Conservation (phyloP, 179 eudicot species). For the Spergularia azorica region DNA sequence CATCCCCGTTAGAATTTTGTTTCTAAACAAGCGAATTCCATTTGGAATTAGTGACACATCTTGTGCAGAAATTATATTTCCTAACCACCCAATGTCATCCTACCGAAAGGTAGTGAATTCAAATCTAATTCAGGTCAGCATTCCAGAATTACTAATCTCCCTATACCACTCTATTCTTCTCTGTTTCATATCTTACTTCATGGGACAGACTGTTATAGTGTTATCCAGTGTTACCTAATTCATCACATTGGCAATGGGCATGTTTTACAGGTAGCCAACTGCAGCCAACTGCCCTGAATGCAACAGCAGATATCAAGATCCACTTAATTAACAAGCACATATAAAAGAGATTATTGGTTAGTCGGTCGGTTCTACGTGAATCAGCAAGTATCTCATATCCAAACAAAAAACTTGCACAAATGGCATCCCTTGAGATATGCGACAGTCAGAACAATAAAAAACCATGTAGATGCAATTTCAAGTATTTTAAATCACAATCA, state of each 20-base stretch:
- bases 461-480: slow-evolving; percentile 13
- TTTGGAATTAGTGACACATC: no score
- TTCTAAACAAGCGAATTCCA: not conserved
- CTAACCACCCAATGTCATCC: no score
- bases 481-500: slow-evolving; percentile 22
- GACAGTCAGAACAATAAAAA: slow-evolving; percentile 18
- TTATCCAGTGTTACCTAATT: slow-evolving; percentile 5
- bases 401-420: not conserved
- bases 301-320: not conserved
- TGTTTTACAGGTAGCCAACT: slow-evolving; percentile 3
- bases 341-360: slow-evolving; percentile 12
- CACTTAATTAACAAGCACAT: slow-evolving; percentile 11
- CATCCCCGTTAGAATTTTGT: no score
- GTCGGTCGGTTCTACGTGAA: slow-evolving; percentile 16
- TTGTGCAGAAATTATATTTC: no score
- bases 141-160: no score
- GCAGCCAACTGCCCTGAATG: not conserved
- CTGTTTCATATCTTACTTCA: not conserved
- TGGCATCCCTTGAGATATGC: slow-evolving; percentile 13
- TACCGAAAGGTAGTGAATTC: no score
- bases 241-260: slow-evolving; percentile 5
- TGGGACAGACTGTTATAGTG: not conserved
- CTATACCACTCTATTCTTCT: no score
- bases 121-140: no score
- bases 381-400: not conserved